Conservation (phyloP, 108 stramenopile genomes). For the Skeletonema marinoi region DNA sequence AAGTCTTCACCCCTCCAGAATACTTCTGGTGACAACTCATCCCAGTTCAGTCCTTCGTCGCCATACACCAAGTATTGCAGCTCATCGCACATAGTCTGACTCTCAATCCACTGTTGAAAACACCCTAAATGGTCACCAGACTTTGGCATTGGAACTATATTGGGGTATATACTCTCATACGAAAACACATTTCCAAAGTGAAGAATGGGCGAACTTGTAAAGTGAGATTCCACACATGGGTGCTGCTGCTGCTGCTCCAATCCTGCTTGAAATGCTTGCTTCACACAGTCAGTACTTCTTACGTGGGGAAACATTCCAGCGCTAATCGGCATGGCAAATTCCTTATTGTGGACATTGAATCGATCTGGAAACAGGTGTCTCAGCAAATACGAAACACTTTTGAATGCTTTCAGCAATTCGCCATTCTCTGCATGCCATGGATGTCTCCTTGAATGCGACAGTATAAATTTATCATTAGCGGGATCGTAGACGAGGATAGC, state of each 20-base stretch:
- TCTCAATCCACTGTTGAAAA: neutral
- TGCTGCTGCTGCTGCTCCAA: neutral
- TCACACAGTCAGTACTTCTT: neutral
- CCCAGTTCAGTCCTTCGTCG: neutral
- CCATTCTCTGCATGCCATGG: neutral
- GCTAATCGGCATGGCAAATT: slow-evolving; percentile 1
- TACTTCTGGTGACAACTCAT: slow-evolving; percentile 21
- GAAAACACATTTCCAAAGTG: neutral
- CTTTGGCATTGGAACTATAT: neutral
- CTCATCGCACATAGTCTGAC: neutral
- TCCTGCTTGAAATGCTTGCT: neutral
- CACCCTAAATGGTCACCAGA: neutral
- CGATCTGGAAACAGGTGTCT: neutral
- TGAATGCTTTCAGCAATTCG: neutral
- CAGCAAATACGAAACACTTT: neutral
- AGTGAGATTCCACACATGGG: neutral
- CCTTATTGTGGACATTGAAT: neutral
- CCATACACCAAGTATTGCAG: neutral
- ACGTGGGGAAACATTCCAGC: neutral
- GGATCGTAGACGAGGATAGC: slow-evolving; percentile 10
- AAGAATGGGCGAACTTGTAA: neutral
- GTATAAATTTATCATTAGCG: neutral
- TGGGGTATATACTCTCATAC: neutral
- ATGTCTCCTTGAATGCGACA: neutral
- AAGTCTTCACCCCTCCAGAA: slow-evolving; percentile 40